These are phyloP conservation scores for Aspergillus nanangensis DNA, from an alignment of 495 filamentous ascomycete genomes.

Conservation along the genomic window DNA sequence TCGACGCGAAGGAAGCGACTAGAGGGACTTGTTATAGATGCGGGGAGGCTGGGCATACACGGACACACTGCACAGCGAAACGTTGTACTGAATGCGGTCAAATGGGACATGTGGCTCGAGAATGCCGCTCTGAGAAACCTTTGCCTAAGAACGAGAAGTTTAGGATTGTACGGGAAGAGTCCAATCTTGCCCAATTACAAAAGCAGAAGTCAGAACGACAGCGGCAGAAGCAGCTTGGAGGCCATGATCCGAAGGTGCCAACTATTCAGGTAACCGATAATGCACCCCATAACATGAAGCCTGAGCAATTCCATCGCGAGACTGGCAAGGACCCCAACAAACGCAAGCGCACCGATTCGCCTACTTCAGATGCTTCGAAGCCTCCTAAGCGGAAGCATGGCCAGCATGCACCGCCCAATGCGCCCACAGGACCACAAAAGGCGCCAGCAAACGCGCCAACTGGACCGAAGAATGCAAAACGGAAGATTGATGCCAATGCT, in stretches of 20 bases:
- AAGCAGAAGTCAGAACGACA: constrained; percentile 33
- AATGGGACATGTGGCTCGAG: constrained; percentile 33
- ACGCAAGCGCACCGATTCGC: constrained; percentile 38
- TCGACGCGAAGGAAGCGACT: constrained; percentile 30
- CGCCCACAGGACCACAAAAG: constrained; percentile 9
- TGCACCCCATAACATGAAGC: constrained; percentile 2
- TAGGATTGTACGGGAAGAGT: constrained; percentile 30
- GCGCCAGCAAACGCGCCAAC: constrained; percentile 20
- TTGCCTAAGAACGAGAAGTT: constrained; percentile 33
- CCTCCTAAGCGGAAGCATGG: constrained; percentile 21
- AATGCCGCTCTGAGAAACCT: constrained; percentile 27
- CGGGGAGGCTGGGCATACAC: constrained; percentile 34
- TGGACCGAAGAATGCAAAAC: constrained; percentile 3
- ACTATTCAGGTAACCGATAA: constrained; percentile 30
- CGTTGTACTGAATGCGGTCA: constrained; percentile 45
- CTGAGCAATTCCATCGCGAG: constrained; percentile 6
- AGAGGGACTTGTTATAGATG: constrained; percentile 43
- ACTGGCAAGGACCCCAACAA: constrained; percentile 26
- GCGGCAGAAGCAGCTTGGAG: constrained; percentile 38
- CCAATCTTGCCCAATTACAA: constrained; percentile 21
- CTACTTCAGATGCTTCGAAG: constrained; percentile 21
- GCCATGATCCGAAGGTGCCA: constrained; percentile 45
- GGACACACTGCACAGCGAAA: constrained; percentile 30
- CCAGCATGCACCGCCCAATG: constrained; percentile 15
- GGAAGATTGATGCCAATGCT: constrained; percentile 23